Evolutionary conservation across 805 yeast genomes (phyloP).

Genomic region (Cyberlindnera americana): DNA sequence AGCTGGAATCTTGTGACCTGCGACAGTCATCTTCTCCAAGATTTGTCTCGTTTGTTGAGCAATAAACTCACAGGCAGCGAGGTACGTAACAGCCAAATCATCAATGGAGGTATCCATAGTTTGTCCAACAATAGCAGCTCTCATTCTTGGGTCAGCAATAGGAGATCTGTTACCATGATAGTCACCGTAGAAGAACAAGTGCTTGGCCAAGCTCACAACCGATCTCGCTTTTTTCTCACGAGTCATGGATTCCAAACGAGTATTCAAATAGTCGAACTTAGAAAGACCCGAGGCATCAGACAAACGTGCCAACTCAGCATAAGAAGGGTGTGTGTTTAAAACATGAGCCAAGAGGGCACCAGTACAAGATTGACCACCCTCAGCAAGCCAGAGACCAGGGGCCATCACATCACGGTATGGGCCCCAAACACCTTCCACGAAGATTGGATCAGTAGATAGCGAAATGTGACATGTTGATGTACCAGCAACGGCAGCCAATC

Average conservation of each 20-base stretch:
- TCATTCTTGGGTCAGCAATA: conserved; percentile 93
- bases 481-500: conserved; percentile 97
- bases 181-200: conserved; percentile 92
- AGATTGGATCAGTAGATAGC: conserved; percentile 76
- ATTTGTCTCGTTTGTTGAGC: conserved; percentile 97
- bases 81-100: conserved; percentile 78
- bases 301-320: conserved; percentile 59
- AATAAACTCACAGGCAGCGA: conserved; percentile 95
- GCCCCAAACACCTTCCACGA: conserved; percentile 98
- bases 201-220: conserved; percentile 76
- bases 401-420: conserved; percentile 93
- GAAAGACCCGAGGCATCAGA: conserved; percentile 70
- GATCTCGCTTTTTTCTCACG: conserved; percentile 57
- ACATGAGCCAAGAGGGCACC: conserved; percentile 93
- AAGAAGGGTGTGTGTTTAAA: conserved; percentile 84
- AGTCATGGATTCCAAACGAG: conserved; percentile 64
- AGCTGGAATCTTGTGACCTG: conserved; percentile 74
- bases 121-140: conserved; percentile 88
- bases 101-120: conserved; percentile 86
- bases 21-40: conserved; percentile 72
- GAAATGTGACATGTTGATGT: conserved; percentile 97
- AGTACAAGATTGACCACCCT: conserved; percentile 98
- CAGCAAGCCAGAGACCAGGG: conserved; percentile 91
- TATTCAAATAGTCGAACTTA: conserved; percentile 79
- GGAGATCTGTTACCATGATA: conserved; percentile 96